A percentile compares a stretch with the other conserved stretches of the same genome.
These are phyloP conservation scores for Globisporangium polare DNA, from an alignment of 352 stramenopile genomes.

Conservation along the genomic window DNA sequence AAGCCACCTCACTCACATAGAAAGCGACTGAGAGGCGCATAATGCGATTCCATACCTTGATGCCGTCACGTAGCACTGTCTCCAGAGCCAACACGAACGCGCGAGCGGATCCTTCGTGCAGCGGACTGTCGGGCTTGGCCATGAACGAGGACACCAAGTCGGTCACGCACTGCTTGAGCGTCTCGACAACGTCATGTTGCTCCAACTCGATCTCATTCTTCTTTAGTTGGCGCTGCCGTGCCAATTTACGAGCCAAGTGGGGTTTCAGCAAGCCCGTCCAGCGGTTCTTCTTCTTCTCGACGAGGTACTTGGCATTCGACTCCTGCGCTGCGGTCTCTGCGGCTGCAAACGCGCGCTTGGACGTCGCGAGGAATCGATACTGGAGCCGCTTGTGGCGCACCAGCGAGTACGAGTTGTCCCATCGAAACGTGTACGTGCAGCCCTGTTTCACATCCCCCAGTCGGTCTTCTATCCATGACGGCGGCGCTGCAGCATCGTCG, in stretches of 20 bases:
- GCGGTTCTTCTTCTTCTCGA: constrained; percentile 13
- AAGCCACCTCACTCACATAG: too few species aligned
- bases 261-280: constrained; percentile 23
- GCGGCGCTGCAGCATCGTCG: background rate
- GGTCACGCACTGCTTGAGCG: constrained; percentile 40
- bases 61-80: constrained; percentile 54
- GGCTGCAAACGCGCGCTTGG: constrained; percentile 31
- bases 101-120: constrained; percentile 68
- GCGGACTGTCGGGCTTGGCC: constrained; percentile 51
- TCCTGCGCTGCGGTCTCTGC: constrained; percentile 53
- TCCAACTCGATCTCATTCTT: constrained; percentile 22
- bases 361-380: constrained; percentile 52
- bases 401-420: constrained; percentile 79
- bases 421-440: constrained; percentile 54
- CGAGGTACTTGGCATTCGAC: constrained; percentile 21
- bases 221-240: constrained; percentile 23
- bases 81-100: constrained; percentile 62
- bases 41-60: constrained; percentile 46
- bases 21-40: background rate
- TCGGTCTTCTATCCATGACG: constrained; percentile 32
- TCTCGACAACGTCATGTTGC: constrained; percentile 25
- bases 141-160: constrained; percentile 77
- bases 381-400: constrained; percentile 60
- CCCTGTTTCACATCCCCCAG: constrained; percentile 26
- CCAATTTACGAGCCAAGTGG: constrained; percentile 34